Percentiles rank a stretch among this genome's conserved stretches.
Evolutionary conservation across 768 basidiomycete species (phyloP).

Genomic region (Gloeopeniophorella convolvens): DNA sequence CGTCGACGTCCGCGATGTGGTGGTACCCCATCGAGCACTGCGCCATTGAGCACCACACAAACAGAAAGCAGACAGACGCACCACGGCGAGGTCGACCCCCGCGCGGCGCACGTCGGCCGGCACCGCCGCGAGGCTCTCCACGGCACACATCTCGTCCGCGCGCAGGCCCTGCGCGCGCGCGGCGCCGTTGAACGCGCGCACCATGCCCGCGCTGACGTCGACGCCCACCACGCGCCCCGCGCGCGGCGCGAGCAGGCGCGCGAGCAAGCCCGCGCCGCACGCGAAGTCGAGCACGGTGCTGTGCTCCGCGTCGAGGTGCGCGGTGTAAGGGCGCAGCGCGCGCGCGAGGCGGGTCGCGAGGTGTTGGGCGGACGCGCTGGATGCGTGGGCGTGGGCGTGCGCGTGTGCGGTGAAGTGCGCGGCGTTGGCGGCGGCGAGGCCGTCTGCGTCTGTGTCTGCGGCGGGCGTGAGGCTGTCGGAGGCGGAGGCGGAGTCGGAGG

Average conservation of each 20-base stretch:
- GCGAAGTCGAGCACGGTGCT: slow-evolving; percentile 12
- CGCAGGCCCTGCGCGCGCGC: slow-evolving; percentile 56
- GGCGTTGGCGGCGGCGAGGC: slow-evolving; percentile 10
- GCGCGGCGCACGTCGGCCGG: slow-evolving; percentile 46
- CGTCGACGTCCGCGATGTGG: slow-evolving; percentile 46
- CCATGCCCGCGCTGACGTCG: slow-evolving; percentile 68
- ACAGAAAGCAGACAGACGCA: too few species aligned
- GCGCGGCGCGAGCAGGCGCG: slow-evolving; percentile 53
- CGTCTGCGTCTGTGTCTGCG: too few species aligned
- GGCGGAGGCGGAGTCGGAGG: too few species aligned
- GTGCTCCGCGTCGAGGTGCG: slow-evolving; percentile 1
- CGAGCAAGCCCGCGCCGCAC: slow-evolving; percentile 48
- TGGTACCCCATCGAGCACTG: slow-evolving; percentile 67
- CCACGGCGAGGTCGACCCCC: slow-evolving; percentile 64
- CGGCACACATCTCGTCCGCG: slow-evolving; percentile 59
- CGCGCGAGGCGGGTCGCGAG: neutral
- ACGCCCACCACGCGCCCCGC: slow-evolving; percentile 62
- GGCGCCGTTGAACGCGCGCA: slow-evolving; percentile 56
- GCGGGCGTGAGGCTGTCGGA: too few species aligned
- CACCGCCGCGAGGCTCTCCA: slow-evolving; percentile 46
- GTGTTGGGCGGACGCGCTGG: neutral
- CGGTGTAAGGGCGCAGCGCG: neutral
- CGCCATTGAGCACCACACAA: too few species aligned
- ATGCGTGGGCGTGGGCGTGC: slow-evolving; percentile 3
- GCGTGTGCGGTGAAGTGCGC: slow-evolving; percentile 6